Evolutionary conservation across 2,329 filamentous ascomycete species (phyloP).

Genomic region (Diplodia mutila): DNA sequence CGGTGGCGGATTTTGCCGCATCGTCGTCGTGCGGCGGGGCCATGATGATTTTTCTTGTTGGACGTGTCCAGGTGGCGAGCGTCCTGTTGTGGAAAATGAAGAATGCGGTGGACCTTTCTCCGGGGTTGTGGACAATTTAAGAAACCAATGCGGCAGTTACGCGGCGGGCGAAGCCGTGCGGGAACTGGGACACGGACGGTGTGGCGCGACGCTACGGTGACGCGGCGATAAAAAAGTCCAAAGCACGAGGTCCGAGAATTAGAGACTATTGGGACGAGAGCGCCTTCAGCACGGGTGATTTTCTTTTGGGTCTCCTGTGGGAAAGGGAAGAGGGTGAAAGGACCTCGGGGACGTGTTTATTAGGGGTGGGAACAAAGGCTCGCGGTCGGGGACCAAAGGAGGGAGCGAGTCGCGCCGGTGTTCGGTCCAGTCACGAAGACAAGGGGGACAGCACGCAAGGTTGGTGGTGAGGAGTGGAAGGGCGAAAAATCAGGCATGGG

Average conservation of each 20-base stretch:
- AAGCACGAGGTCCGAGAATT: not conserved
- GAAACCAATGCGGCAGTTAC: not conserved
- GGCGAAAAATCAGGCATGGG: not conserved
- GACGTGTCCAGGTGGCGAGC: too few relatives aligned
- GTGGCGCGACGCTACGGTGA: not conserved
- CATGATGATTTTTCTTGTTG: not conserved
- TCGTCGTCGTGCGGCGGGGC: not conserved
- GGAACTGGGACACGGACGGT: too few relatives aligned
- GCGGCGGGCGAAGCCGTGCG: too few relatives aligned
- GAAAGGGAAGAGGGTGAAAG: too few relatives aligned
- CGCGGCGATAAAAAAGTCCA: not conserved
- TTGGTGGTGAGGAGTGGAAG: not conserved
- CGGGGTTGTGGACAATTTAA: too few relatives aligned
- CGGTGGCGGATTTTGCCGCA: not conserved
- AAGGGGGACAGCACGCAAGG: too few relatives aligned
- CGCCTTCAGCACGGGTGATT: too few relatives aligned
- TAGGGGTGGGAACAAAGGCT: too few relatives aligned
- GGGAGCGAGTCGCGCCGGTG: not conserved
- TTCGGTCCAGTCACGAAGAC: not conserved
- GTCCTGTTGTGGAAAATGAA: too few relatives aligned
- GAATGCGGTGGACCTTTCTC: too few relatives aligned
- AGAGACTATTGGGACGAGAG: too few relatives aligned
- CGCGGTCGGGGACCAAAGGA: not conserved
- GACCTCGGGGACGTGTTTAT: not conserved
- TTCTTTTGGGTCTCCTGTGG: not conserved